Evolutionary conservation across 1,139 yeast species (phyloP), one percentile per base, ranked within the genome.

Genomic region (Scheffersomyces segobiensis): DNA sequence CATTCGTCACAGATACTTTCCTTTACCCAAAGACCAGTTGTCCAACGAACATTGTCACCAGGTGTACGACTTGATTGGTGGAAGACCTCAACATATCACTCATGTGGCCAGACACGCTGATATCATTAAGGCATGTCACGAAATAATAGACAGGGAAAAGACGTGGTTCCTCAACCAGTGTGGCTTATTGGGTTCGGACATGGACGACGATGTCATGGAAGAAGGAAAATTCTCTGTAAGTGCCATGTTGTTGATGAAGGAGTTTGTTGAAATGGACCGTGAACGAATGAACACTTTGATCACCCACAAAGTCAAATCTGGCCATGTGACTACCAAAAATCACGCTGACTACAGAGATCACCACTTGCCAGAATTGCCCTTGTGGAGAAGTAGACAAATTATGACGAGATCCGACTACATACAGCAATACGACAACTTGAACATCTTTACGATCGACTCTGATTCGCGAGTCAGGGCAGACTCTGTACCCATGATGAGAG

Each of bases 181-280:
- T 73, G 96, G 93, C 0, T 76, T 91, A 18, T 72, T 91, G 8
- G 97, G 96, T 1, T 81, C 80, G 64, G 86, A 80, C 24, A 90
- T 91, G 96, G 97, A 91, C 70, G 97, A 91, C 67, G 97, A 91
- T 73, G 97, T 91, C 5, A 89, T 90, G 90, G 96, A 89, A 62
- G 82, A 85, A 62, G 97, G 96, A 6, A 91, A 91, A 70, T 91
- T 91, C 67, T 81, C 93, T 5, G 78, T 88, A 1, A 82, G 91
- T 52, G 95, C 96, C 12, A 89, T 90, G 93, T 75, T 88, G 21
- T 76, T 91, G 56, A 87, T 89, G 85, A 78, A 85, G 58, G 92
- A 84, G 61, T 83, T 91, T 66, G 96, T 90, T 2, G 85, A 85
- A 39, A 82, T 89, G 85, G 95, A 89, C 67, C 67, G 83, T 39